A percentile compares a stretch with the other conserved stretches of the same genome.
These are phyloP conservation scores for Parastagonospora avenae DNA, from an alignment of 2,329 filamentous ascomycete genomes.

Conservation along the genomic window DNA sequence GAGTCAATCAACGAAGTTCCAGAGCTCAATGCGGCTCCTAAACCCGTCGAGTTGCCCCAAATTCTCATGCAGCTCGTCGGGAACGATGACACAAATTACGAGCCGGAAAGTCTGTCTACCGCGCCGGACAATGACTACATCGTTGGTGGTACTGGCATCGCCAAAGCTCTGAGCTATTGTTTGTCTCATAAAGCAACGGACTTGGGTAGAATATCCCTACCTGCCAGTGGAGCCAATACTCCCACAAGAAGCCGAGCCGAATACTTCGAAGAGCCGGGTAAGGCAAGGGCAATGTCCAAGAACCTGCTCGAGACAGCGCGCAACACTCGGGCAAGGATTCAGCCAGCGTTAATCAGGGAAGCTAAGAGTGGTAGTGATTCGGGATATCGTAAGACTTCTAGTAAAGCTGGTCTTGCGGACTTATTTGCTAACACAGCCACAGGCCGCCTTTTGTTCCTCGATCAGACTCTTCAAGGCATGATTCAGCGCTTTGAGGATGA, in stretches of 20 bases:
- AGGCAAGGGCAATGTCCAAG: conserved; percentile 80
- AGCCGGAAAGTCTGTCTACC: conserved; percentile 66
- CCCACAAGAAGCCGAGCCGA: conserved; percentile 49
- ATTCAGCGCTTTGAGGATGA: conserved; percentile 96
- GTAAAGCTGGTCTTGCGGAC: background rate
- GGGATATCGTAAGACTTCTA: conserved; percentile 71
- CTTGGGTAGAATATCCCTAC: conserved; percentile 45
- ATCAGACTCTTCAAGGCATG: conserved; percentile 85
- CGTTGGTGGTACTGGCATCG: conserved; percentile 91
- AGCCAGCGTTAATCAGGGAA: conserved; percentile 81
- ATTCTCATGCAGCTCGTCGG: conserved; percentile 88
- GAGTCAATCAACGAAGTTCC: conserved; percentile 75
- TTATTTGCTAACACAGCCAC: conserved; percentile 20
- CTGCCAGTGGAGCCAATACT: conserved; percentile 60
- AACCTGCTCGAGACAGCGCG: conserved; percentile 84
- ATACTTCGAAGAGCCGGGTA: conserved; percentile 31
- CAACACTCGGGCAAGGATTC: conserved; percentile 82
- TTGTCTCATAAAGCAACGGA: conserved; percentile 77
- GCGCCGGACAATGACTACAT: conserved; percentile 93
- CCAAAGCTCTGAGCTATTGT: conserved; percentile 90
- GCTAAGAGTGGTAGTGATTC: conserved; percentile 71
- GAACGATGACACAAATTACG: conserved; percentile 60
- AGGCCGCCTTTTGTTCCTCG: conserved; percentile 83
- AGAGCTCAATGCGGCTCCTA: conserved; percentile 55
- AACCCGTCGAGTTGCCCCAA: conserved; percentile 71